phyloP scores from a whole-genome alignment of 257 asterid genomes.

The Lavandula angustifolia region DNA sequence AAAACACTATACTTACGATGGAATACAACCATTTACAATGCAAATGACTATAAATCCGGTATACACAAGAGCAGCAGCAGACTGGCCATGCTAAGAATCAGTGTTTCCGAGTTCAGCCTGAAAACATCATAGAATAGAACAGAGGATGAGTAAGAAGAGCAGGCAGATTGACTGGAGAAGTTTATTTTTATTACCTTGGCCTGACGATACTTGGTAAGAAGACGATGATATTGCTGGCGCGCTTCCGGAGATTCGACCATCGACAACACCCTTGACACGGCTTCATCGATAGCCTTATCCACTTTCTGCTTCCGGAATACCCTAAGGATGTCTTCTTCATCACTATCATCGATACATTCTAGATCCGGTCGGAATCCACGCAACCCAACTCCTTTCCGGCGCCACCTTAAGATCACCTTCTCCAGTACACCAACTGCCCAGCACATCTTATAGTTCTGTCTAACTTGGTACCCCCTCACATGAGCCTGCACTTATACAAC shows the following conservation, averaged over 20 bases:
- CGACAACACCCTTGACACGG: constrained; percentile 84
- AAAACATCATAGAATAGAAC: constrained; percentile 13
- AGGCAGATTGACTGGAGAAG: neutral
- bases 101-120: constrained; percentile 69
- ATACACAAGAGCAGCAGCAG: neutral
- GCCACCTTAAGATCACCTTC: constrained; percentile 90
- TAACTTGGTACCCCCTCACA: constrained; percentile 89
- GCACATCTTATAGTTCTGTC: constrained; percentile 71
- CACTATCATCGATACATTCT: constrained; percentile 53
- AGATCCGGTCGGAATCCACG: constrained; percentile 71
- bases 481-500: constrained; percentile 60
- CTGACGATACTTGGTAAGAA: constrained; percentile 73
- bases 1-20: too few species aligned
- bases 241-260: constrained; percentile 86
- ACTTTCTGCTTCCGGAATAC: constrained; percentile 85
- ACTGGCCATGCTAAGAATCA: too few species aligned
- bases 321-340: constrained; percentile 77
- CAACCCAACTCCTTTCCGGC: constrained; percentile 76
- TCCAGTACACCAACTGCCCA: constrained; percentile 96
- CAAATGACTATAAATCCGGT: too few species aligned
- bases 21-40: too few species aligned
- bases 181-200: constrained; percentile 63
- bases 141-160: neutral
- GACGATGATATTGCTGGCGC: constrained; percentile 83
- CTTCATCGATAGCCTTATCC: constrained; percentile 79